These are phyloP conservation scores for Metarhizium rileyi DNA, from an alignment of 2,329 filamentous ascomycete species.

Conservation along the genomic window DNA sequence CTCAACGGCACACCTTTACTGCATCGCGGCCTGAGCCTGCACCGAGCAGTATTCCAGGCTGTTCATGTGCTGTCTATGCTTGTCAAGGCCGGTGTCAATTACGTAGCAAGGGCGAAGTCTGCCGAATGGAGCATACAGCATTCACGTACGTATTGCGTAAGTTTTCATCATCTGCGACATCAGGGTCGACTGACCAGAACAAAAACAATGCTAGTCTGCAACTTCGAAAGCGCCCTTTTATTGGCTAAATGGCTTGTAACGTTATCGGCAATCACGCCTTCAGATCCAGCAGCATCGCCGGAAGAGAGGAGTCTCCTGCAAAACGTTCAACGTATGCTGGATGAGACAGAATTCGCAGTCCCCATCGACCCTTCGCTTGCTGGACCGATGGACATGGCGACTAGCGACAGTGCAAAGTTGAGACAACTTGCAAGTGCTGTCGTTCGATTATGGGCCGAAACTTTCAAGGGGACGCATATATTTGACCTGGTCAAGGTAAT, in stretches of 20 bases:
- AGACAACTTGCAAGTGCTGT: constrained; percentile 48
- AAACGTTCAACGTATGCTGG: constrained; percentile 47
- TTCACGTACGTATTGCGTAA: constrained; percentile 35
- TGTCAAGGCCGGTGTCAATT: constrained; percentile 53
- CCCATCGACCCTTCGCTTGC: constrained; percentile 47
- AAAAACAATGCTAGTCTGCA: constrained; percentile 33
- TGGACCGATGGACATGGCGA: constrained; percentile 32
- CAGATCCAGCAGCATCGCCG: constrained; percentile 36
- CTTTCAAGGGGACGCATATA: constrained; percentile 51
- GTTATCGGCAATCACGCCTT: constrained; percentile 39
- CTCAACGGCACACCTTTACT: constrained; percentile 50
- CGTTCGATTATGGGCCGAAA: constrained; percentile 50
- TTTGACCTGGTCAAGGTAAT: constrained; percentile 52
- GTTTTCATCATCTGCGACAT: background rate
- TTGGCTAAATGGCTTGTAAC: constrained; percentile 53
- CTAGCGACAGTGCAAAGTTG: constrained; percentile 40
- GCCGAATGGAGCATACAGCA: constrained; percentile 55
- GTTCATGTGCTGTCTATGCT: constrained; percentile 60
- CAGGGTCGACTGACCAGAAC: background rate
- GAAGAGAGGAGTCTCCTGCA: constrained; percentile 47
- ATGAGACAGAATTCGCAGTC: constrained; percentile 53
- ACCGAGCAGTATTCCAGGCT: constrained; percentile 56
- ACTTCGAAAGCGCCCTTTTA: constrained; percentile 51
- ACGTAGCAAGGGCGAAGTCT: constrained; percentile 51
- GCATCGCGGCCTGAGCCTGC: constrained; percentile 48